phyloP scores from a whole-genome alignment of 768 basidiomycete genomes.

The Auricularia sp. region DNA sequence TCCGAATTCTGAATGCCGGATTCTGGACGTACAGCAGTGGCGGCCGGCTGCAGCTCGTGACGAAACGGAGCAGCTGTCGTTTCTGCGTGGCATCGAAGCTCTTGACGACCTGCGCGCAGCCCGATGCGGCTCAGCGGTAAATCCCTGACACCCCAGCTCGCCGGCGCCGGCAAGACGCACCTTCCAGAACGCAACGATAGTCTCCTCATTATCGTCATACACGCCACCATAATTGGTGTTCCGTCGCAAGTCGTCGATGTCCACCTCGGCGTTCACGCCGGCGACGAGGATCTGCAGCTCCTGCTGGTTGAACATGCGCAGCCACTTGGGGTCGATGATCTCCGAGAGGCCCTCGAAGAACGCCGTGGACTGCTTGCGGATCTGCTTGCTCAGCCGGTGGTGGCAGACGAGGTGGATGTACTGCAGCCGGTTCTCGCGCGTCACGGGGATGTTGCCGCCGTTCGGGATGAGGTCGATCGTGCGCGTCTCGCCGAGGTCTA shows the following conservation, averaged over 20 bases:
- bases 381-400: conserved; percentile 82
- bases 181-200: conserved; percentile 77
- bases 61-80: conserved; percentile 72
- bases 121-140: neutral
- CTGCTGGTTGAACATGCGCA: conserved; percentile 94
- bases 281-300: conserved; percentile 89
- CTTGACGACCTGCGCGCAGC: conserved; percentile 49
- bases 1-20: neutral
- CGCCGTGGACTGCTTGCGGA: conserved; percentile 68
- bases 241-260: conserved; percentile 65
- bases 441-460: conserved; percentile 75
- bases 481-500: conserved; percentile 75
- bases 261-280: conserved; percentile 75
- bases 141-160: neutral
- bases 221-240: conserved; percentile 79
- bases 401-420: conserved; percentile 88
- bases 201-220: conserved; percentile 58
- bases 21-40: conserved; percentile 58
- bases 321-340: conserved; percentile 86
- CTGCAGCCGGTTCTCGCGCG: conserved; percentile 76
- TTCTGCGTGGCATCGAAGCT: conserved; percentile 74
- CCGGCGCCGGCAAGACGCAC: conserved; percentile 15
- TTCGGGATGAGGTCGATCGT: conserved; percentile 70
- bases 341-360: conserved; percentile 91
- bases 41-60: conserved; percentile 84